Conservation (phyloP, 306 rosid species). For the Cyamopsis tetragonoloba region DNA sequence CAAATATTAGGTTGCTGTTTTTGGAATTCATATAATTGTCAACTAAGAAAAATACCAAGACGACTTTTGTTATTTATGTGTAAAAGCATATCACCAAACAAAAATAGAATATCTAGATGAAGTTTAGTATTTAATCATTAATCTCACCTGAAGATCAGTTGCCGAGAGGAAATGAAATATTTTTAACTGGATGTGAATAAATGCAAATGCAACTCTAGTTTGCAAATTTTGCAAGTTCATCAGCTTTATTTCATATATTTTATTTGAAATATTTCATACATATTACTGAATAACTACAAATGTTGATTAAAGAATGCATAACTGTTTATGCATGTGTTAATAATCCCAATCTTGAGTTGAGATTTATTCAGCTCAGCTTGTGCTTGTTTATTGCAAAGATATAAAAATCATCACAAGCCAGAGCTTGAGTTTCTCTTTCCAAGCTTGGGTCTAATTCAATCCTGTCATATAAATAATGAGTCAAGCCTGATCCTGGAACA, state of each 20-base stretch:
- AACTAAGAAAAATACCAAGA: background rate
- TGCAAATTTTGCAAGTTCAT: background rate
- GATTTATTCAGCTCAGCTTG: constrained; percentile 21
- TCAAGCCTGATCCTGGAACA: constrained; percentile 26
- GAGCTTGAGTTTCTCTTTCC: constrained; percentile 19
- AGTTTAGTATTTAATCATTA: background rate
- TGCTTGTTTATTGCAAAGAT: constrained; percentile 28
- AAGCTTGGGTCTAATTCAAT: constrained; percentile 21
- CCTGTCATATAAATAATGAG: constrained; percentile 21
- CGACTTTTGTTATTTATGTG: background rate
- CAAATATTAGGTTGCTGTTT: constrained; percentile 24
- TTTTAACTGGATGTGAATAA: background rate
- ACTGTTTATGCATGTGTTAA: background rate
- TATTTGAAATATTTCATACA: background rate
- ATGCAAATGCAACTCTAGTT: constrained; percentile 6
- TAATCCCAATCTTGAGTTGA: constrained; percentile 20
- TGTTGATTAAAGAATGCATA: background rate
- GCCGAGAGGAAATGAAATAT: constrained; percentile 5
- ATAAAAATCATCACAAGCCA: constrained; percentile 23
- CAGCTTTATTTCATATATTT: background rate
- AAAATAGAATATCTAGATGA: constrained; percentile 1
- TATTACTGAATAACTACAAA: background rate
- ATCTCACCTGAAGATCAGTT: background rate
- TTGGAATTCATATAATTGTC: constrained; percentile 8
- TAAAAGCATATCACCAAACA: constrained; percentile 11